phyloP scores from a whole-genome alignment of 768 basidiomycete genomes.

The Lentinula raphanica region DNA sequence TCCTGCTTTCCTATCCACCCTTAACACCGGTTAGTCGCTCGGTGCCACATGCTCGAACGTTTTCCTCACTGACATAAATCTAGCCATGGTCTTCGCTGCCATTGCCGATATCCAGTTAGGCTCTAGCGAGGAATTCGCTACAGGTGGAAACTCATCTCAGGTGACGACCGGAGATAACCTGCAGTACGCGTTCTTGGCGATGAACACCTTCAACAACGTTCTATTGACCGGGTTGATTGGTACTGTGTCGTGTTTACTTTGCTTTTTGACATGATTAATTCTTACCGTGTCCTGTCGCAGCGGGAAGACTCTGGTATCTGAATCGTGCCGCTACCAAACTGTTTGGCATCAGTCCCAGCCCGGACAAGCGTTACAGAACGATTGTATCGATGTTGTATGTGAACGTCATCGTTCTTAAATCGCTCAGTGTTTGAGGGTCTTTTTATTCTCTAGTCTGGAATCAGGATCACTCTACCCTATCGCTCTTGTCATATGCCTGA shows the following conservation, averaged over 20 bases:
- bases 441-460: background rate
- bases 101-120: background rate
- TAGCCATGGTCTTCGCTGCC: background rate
- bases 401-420: background rate
- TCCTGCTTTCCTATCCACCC: background rate
- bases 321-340: background rate
- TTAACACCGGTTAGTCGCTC: background rate
- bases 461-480: conserved; percentile 2
- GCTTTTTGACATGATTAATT: background rate
- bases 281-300: background rate
- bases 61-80: background rate
- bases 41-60: background rate
- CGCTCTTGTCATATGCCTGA: conserved; percentile 3
- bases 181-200: conserved; percentile 2
- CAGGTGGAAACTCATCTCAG: background rate
- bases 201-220: conserved; percentile 4
- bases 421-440: background rate
- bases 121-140: conserved; percentile 3
- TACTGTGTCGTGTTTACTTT: background rate
- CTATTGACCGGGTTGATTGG: conserved; percentile 6
- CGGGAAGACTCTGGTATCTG: conserved; percentile 5
- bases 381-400: conserved; percentile 7
- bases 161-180: conserved; percentile 1
- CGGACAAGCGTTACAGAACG: background rate
- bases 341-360: background rate